Base-by-base conservation (phyloP, 176 grass and related monocot species). In the Tuctoria greenei region DNA sequence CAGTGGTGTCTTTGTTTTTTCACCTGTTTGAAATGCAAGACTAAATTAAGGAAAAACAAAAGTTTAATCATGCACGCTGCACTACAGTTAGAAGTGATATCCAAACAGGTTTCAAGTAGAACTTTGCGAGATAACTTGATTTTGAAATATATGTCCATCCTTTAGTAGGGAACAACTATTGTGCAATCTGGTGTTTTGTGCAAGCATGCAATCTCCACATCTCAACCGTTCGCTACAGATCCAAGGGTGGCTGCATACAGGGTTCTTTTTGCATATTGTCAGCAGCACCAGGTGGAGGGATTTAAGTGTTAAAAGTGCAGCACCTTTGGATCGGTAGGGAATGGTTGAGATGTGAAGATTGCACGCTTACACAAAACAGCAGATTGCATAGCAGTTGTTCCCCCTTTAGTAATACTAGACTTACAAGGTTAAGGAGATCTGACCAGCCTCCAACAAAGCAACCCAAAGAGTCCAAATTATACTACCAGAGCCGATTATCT, bases 401-500 rank as follows among this genome's bases (percentile, higher is more conserved):
- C n/a, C n/a, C n/a, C n/a, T n/a, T n/a, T 5, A 49, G 14, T 11
- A 8, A 43, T 67, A 52, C 41, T 40, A 9, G 47, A 43, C 14
- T 44, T 67, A 79, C 35, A 28, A 71, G 37, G 27, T 40, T 68
- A 55, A 8, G 1, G 24, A 46, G 12, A 10, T 79, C 16, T 63
- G 86, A 23, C 94, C 91, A 27, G 94, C 91, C 75, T 97, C 88
- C 67, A 83, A 69, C 78, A 97, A 87, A 61, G 94, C 94, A 78
- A 93, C 94, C 20, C 94, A 91, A 69, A 88, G 86, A 49, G 94
- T 93, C 94, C 94, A 97, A 71, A 91, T 97, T 59, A 91, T 85
- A 79, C 94, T 97, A 77, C 94, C 94, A 68, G 94, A 89, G 18
- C 79, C 94, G 28, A 97, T 81, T 69, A 89, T 81, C 67, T 93